These are phyloP conservation scores for Apiospora pterosperma DNA, from an alignment of 2,329 filamentous ascomycete species.

Conservation along the genomic window DNA sequence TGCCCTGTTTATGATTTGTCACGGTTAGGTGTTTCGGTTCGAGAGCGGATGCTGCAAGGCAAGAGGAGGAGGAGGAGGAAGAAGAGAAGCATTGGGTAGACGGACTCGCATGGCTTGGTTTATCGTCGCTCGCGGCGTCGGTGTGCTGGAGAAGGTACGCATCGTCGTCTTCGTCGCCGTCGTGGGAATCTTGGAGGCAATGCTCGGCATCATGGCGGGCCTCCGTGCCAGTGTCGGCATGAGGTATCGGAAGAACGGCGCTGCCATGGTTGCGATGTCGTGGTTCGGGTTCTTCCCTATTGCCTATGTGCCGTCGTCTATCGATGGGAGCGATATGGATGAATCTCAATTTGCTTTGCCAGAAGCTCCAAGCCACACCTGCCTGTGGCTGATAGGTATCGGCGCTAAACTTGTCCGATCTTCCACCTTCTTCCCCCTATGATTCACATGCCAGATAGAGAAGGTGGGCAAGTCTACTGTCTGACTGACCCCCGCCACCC, in stretches of 20 bases:
- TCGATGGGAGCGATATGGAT: neutral
- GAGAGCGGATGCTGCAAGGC: neutral
- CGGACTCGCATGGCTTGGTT: constrained; percentile 66
- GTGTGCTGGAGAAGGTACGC: constrained; percentile 55
- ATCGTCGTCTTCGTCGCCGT: constrained; percentile 2
- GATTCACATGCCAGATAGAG: neutral
- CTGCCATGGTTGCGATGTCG: constrained; percentile 20
- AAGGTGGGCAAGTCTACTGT: neutral
- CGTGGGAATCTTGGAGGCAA: constrained; percentile 15
- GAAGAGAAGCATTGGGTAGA: neutral
- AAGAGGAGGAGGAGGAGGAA: neutral
- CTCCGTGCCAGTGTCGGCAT: constrained; percentile 25
- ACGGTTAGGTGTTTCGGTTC: neutral
- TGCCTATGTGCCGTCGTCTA: neutral
- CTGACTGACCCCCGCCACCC: neutral
- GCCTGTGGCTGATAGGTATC: neutral
- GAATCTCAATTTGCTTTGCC: constrained; percentile 2
- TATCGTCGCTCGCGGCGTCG: constrained; percentile 58
- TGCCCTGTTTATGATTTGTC: constrained; percentile 49
- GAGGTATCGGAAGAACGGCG: constrained; percentile 24
- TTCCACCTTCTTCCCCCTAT: neutral
- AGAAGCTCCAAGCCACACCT: neutral
- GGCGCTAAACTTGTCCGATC: neutral
- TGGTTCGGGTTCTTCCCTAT: neutral
- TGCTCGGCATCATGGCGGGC: constrained; percentile 25